A percentile compares a stretch with the other conserved stretches of the same genome.
phyloP scores from a whole-genome alignment of 2,329 filamentous ascomycete species.

The Leptosphaerulina australis region DNA sequence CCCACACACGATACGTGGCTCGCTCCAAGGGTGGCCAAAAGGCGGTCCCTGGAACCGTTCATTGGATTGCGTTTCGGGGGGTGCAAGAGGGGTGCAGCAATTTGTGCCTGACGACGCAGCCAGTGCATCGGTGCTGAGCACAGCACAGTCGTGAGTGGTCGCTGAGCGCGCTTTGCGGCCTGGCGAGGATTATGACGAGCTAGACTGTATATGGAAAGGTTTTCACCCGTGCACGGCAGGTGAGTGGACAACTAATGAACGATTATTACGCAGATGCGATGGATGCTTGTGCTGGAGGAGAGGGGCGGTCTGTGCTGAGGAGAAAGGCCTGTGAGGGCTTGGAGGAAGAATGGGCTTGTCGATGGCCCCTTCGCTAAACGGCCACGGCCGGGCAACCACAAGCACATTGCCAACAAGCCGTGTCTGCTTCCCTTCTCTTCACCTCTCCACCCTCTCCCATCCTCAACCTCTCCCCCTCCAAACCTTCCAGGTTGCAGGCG shows the following conservation, averaged over 20 bases:
- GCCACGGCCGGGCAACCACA: slow-evolving; percentile 19
- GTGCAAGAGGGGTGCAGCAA: slow-evolving; percentile 23
- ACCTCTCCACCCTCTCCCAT: slow-evolving; percentile 15
- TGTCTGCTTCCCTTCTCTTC: slow-evolving; percentile 17
- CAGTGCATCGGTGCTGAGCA: slow-evolving; percentile 23
- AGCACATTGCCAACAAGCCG: slow-evolving; percentile 17
- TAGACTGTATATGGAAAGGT: slow-evolving; percentile 31
- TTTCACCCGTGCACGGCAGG: slow-evolving; percentile 22
- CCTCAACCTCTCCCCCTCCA: slow-evolving; percentile 15
- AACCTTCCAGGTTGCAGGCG: slow-evolving; percentile 27
- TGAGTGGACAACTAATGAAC: slow-evolving; percentile 32
- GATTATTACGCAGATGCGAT: slow-evolving; percentile 24
- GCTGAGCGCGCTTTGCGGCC: slow-evolving; percentile 24
- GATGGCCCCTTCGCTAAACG: slow-evolving; percentile 25
- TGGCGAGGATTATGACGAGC: slow-evolving; percentile 23
- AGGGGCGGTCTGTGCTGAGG: slow-evolving; percentile 5
- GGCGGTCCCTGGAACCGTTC: slow-evolving; percentile 34
- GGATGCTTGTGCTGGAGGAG: too few species aligned
- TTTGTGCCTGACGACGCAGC: slow-evolving; percentile 36
- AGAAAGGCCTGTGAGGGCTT: slow-evolving; percentile 7
- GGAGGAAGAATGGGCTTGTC: slow-evolving; percentile 13
- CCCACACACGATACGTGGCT: slow-evolving; percentile 36
- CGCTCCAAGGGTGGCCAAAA: slow-evolving; percentile 29
- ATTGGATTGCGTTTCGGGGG: slow-evolving; percentile 30
- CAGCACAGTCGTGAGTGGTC: slow-evolving; percentile 27